These are phyloP conservation scores for Talaromyces stipitatus DNA, from an alignment of 495 filamentous ascomycete genomes.

Conservation along the genomic window DNA sequence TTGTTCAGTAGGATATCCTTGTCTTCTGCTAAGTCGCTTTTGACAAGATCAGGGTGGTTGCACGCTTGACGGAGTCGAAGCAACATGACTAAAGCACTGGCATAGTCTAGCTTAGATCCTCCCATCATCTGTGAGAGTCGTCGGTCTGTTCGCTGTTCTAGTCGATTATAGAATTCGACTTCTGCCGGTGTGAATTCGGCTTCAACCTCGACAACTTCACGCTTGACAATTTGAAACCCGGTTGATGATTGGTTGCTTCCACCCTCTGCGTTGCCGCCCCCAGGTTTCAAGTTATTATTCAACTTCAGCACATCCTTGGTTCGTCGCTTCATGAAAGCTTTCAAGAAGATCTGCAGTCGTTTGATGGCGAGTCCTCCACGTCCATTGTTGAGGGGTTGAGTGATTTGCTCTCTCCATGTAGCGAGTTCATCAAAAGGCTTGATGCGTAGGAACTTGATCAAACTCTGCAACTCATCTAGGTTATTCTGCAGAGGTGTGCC, in stretches of 20 bases:
- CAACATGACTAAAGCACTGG: slow-evolving; percentile 78
- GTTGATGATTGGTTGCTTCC: slow-evolving; percentile 44
- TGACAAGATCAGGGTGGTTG: slow-evolving; percentile 85
- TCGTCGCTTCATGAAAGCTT: slow-evolving; percentile 91
- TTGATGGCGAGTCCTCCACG: slow-evolving; percentile 83
- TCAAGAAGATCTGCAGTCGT: slow-evolving; percentile 73
- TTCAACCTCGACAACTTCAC: slow-evolving; percentile 75
- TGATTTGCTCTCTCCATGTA: slow-evolving; percentile 85
- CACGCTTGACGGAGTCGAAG: slow-evolving; percentile 82
- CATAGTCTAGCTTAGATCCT: slow-evolving; percentile 63
- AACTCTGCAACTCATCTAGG: slow-evolving; percentile 88
- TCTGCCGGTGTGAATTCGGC: slow-evolving; percentile 75
- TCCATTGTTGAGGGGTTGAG: slow-evolving; percentile 73
- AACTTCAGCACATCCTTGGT: slow-evolving; percentile 91
- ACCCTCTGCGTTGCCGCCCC: slow-evolving; percentile 39
- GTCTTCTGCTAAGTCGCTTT: slow-evolving; percentile 73
- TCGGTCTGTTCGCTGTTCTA: slow-evolving; percentile 77
- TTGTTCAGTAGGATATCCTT: slow-evolving; percentile 72
- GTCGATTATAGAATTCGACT: slow-evolving; percentile 71
- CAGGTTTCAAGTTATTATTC: slow-evolving; percentile 66
- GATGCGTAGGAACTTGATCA: slow-evolving; percentile 90
- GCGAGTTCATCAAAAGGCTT: slow-evolving; percentile 76
- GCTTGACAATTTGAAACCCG: slow-evolving; percentile 78
- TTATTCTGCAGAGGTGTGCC: slow-evolving; percentile 98
- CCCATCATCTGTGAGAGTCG: slow-evolving; percentile 84